Conservation (phyloP, 441 rosid genomes). For the Bruguiera hainesii region DNA sequence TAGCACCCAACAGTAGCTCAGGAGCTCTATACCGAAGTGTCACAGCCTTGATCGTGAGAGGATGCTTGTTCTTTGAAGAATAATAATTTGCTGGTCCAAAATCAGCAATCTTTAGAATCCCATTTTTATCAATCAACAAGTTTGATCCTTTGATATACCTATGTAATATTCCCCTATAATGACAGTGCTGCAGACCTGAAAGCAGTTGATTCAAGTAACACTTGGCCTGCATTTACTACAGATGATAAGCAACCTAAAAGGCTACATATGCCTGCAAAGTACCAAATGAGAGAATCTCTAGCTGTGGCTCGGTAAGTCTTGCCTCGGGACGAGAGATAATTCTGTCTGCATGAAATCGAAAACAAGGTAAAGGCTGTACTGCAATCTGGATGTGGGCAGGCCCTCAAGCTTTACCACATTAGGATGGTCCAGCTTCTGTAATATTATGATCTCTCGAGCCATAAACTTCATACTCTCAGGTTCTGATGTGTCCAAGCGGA, state of each 20-base stretch:
- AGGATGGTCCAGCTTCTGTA: constrained; percentile 78
- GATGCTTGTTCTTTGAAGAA: constrained; percentile 36
- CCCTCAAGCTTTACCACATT: constrained; percentile 78
- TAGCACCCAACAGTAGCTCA: constrained; percentile 65
- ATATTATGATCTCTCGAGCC: constrained; percentile 71
- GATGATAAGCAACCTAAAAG: constrained; percentile 10
- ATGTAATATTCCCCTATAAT: constrained; percentile 50
- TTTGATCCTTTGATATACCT: constrained; percentile 58
- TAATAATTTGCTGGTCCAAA: constrained; percentile 55
- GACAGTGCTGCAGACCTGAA: constrained; percentile 55
- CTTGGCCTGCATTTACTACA: constrained; percentile 41
- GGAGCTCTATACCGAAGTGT: constrained; percentile 91
- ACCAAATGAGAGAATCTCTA: constrained; percentile 1
- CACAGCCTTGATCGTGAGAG: constrained; percentile 76
- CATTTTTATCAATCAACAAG: constrained; percentile 45
- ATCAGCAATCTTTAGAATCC: constrained; percentile 52
- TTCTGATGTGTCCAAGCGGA: constrained; percentile 54
- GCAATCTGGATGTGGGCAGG: constrained; percentile 56
- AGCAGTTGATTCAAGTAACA: constrained; percentile 58
- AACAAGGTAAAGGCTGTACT: constrained; percentile 65
- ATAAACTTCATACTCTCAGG: constrained; percentile 70
- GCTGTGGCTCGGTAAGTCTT: constrained; percentile 30
- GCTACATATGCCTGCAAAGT: neutral
- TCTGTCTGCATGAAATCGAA: constrained; percentile 75
- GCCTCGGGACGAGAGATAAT: constrained; percentile 40